Percentiles rank a stretch among this genome's conserved stretches.
Conservation (phyloP, 768 basidiomycete genomes). For the Imleria badia region DNA sequence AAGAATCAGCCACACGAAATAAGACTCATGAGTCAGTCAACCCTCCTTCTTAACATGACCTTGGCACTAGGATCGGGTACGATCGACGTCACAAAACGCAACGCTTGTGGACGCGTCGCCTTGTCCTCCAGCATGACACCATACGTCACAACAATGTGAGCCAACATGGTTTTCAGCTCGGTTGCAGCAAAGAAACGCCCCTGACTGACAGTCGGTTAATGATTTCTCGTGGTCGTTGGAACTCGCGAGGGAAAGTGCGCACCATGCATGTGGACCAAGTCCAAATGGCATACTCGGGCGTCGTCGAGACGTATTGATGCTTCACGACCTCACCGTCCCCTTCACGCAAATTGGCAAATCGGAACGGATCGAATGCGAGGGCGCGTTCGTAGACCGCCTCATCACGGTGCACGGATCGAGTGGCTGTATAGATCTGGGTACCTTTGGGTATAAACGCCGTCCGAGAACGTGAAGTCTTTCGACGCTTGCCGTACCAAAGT, state of each 20-base stretch:
- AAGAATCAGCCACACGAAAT: too few relatives aligned
- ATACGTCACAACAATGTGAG: not conserved
- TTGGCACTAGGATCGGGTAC: not conserved
- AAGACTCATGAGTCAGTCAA: too few relatives aligned
- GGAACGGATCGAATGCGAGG: not conserved
- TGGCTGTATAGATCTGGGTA: not conserved
- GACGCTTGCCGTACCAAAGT: too few relatives aligned
- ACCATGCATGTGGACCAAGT: not conserved
- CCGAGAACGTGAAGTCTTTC: too few relatives aligned
- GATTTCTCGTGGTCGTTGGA: not conserved
- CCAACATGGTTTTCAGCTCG: not conserved
- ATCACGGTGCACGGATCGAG: not conserved
- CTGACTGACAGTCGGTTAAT: not conserved
- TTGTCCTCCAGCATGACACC: not conserved
- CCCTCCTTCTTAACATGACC: too few relatives aligned
- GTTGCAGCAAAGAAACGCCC: not conserved
- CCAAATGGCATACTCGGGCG: not conserved
- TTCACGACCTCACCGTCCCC: not conserved
- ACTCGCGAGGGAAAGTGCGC: not conserved
- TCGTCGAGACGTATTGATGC: not conserved
- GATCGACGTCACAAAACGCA: not conserved
- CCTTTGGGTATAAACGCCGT: too few relatives aligned
- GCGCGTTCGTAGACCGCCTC: not conserved
- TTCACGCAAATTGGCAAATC: not conserved
- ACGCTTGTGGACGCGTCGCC: not conserved